Base-by-base conservation (phyloP, 2,329 filamentous ascomycete species). In the Alternaria panax region DNA sequence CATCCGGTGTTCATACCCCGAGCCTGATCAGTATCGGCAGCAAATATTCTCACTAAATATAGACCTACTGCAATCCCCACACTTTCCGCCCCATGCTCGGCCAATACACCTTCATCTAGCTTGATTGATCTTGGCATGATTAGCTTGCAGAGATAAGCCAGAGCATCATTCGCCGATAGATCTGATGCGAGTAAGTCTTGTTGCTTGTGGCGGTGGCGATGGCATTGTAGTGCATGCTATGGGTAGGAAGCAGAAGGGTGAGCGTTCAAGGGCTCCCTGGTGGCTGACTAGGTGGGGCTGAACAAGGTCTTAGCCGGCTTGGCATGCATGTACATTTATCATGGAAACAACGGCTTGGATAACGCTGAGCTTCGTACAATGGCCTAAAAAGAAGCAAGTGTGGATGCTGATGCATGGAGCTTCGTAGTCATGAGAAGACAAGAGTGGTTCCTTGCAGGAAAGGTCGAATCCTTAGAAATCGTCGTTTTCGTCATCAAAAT, bases 31-130 rank as follows among this genome's bases (percentile, higher is more conserved):
- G 12, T 22, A 18, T 34, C 18, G 9, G 11, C 4, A 20, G n/a
- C 20, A 52, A 32, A 7, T 36, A 30, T 22, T 8, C 30, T 57
- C 24, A 22, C 28, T 52, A 52, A 25, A 30, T 52, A 51, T 57
- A 36, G 28, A 57, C 11, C 30, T 41, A n/a, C 22, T 34, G 40
- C 24, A 25, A 38, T 20, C 38, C 47, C 47, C 30, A 28, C 54
- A 57, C 46, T 52, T 57, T 38, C 46, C 40, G 54, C 54, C 46
- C 54, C 46, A 52, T 57, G 22, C 28, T 45, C 54, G 54, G 47
- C 30, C 40, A 36, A 45, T 27, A 30, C 47, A 57, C 28, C 54
- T 57, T 45, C 46, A 52, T 51, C 24, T 43, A 47, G 54, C 38
- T 27, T 25, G 18, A 32, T 27, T 16, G 25, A 28, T 30, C 28